These are phyloP conservation scores for Rhodocollybia butyracea DNA, from an alignment of 768 basidiomycete species.

Conservation along the genomic window DNA sequence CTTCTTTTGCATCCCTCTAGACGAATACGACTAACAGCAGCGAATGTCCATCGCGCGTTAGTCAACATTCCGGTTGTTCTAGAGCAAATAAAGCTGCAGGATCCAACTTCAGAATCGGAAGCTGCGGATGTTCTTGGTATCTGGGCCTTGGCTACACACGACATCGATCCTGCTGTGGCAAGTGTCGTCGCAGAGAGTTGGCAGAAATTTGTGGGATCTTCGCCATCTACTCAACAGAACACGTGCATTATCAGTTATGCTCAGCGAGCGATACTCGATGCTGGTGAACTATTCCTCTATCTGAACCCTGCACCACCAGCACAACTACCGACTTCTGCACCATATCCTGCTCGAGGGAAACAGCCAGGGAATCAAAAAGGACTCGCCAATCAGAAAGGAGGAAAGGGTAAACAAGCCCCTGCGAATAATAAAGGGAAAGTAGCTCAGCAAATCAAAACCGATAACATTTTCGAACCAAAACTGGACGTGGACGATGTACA, in stretches of 20 bases:
- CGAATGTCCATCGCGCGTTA: slow-evolving; percentile 60
- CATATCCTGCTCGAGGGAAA: slow-evolving; percentile 13
- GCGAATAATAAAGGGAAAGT: slow-evolving; percentile 28
- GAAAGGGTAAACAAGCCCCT: slow-evolving; percentile 14
- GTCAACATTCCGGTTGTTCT: slow-evolving; percentile 51
- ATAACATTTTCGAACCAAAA: slow-evolving; percentile 30
- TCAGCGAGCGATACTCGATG: slow-evolving; percentile 57
- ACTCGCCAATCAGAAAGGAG: not conserved
- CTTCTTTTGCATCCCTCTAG: slow-evolving; percentile 80
- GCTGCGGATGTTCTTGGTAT: slow-evolving; percentile 61
- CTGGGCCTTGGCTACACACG: slow-evolving; percentile 72
- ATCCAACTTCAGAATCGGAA: slow-evolving; percentile 17
- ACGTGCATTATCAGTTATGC: slow-evolving; percentile 46
- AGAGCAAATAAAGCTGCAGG: slow-evolving; percentile 37
- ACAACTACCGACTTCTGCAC: slow-evolving; percentile 28
- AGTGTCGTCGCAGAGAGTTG: slow-evolving; percentile 50
- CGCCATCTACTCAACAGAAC: slow-evolving; percentile 25
- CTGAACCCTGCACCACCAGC: slow-evolving; percentile 62
- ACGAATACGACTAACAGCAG: slow-evolving; percentile 62
- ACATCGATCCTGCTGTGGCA: slow-evolving; percentile 65
- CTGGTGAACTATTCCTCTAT: slow-evolving; percentile 50
- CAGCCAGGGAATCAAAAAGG: slow-evolving; percentile 13
- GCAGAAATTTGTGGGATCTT: slow-evolving; percentile 31
- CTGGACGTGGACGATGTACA: slow-evolving; percentile 49
- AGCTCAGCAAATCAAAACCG: slow-evolving; percentile 23